Percentiles rank a stretch among this genome's conserved stretches.
Conservation (phyloP, 441 rosid species). For the Adansonia rubrostipa region DNA sequence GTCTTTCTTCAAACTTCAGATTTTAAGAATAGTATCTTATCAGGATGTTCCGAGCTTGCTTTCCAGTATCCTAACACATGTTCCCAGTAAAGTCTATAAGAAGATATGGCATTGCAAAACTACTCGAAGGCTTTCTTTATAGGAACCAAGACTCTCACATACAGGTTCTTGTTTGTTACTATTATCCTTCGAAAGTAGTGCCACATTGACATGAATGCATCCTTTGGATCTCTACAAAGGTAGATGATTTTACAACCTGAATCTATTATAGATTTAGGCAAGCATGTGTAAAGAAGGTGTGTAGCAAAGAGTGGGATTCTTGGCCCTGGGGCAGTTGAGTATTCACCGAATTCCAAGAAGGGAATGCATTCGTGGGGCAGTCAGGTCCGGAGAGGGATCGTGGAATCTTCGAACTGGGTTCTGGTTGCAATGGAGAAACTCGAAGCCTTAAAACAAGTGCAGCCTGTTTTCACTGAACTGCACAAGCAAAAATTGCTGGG, state of each 20-base stretch:
- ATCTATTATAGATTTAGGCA: too few relatives aligned
- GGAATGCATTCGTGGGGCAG: background rate
- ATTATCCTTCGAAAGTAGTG: background rate
- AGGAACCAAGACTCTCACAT: background rate
- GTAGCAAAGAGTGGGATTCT: background rate
- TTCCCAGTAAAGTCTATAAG: constrained; percentile 61
- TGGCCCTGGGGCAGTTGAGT: background rate
- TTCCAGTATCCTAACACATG: constrained; percentile 54
- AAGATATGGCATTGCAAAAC: constrained; percentile 50
- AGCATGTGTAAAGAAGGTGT: too few relatives aligned
- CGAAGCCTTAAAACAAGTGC: background rate
- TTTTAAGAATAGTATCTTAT: too few relatives aligned
- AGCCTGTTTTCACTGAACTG: constrained; percentile 37
- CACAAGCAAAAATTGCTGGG: constrained; percentile 40
- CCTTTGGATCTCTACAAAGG: too few relatives aligned
- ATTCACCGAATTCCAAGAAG: background rate
- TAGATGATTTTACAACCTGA: too few relatives aligned
- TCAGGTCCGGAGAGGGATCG: background rate
- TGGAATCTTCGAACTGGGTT: background rate
- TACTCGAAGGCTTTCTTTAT: constrained; percentile 46
- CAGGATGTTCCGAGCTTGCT: constrained; percentile 36
- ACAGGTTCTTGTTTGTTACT: constrained; percentile 13
- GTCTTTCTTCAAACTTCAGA: too few relatives aligned
- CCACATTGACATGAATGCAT: too few relatives aligned
- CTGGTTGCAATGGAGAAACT: background rate